Evolutionary conservation across 352 stramenopile species (phyloP).

Genomic region (Pythium rhizo-oryzae): DNA sequence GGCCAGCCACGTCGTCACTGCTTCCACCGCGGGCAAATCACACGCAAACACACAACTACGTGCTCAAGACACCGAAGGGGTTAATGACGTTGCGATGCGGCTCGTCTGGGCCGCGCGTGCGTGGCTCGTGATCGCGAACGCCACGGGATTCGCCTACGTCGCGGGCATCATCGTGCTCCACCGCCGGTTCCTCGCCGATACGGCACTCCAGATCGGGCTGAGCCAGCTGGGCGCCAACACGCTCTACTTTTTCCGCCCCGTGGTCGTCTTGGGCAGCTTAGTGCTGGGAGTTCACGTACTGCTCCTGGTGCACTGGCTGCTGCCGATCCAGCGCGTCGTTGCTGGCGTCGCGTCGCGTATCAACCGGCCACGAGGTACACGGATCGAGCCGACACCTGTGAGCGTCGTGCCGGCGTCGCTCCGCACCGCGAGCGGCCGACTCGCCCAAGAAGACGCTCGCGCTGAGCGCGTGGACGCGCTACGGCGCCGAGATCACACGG

Average conservation of each 20-base stretch:
- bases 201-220: background rate
- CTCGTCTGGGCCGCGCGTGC: background rate
- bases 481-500: constrained; percentile 7
- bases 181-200: background rate
- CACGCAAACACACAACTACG: no score
- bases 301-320: background rate
- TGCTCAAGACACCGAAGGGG: no score
- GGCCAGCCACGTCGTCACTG: no score
- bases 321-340: background rate
- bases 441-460: background rate
- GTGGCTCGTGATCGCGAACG: constrained; percentile 2
- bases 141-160: background rate
- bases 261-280: background rate
- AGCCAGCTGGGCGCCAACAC: background rate
- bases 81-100: background rate
- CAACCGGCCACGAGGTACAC: background rate
- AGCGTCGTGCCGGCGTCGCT: background rate
- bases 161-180: background rate
- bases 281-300: background rate
- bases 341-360: background rate
- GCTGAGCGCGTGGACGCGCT: background rate
- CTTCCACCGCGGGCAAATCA: no score
- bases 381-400: background rate
- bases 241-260: background rate
- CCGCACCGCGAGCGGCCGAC: background rate